These are phyloP conservation scores for Cercospora beticola DNA, from an alignment of 2,329 filamentous ascomycete species.

Conservation along the genomic window DNA sequence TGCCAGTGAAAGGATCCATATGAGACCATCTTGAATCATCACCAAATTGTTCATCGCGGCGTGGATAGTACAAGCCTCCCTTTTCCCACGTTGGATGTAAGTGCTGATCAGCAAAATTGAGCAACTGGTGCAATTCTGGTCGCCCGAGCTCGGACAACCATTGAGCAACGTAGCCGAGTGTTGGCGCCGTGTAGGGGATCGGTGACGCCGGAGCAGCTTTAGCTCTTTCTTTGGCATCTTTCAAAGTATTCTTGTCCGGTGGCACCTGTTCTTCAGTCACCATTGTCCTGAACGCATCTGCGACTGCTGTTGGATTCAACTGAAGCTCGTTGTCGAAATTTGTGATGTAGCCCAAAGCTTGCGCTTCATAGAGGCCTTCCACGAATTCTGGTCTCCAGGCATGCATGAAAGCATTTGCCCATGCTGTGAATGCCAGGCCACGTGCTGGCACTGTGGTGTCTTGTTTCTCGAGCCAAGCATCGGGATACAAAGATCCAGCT, in stretches of 20 bases:
- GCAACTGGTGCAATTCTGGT: constrained; percentile 12
- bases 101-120: neutral
- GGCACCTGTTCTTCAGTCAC: neutral
- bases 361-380: constrained; percentile 1
- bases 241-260: neutral
- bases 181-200: constrained; percentile 19
- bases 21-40: constrained; percentile 29
- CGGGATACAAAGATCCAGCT: constrained; percentile 32
- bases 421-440: constrained; percentile 32
- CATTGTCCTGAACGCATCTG: neutral
- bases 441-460: constrained; percentile 23
- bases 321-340: constrained; percentile 1
- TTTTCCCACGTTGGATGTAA: neutral
- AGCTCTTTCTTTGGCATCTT: neutral
- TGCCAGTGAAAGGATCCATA: constrained; percentile 42
- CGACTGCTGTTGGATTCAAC: constrained; percentile 8
- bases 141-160: constrained; percentile 38
- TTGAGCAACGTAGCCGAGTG: constrained; percentile 35
- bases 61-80: neutral
- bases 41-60: constrained; percentile 13
- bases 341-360: constrained; percentile 8
- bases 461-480: constrained; percentile 35
- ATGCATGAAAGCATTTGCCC: constrained; percentile 40
- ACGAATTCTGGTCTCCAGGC: constrained; percentile 42
- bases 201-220: neutral